These are phyloP conservation scores for Nicotiana tabacum DNA, from an alignment of 257 asterid genomes.

Conservation along the genomic window DNA sequence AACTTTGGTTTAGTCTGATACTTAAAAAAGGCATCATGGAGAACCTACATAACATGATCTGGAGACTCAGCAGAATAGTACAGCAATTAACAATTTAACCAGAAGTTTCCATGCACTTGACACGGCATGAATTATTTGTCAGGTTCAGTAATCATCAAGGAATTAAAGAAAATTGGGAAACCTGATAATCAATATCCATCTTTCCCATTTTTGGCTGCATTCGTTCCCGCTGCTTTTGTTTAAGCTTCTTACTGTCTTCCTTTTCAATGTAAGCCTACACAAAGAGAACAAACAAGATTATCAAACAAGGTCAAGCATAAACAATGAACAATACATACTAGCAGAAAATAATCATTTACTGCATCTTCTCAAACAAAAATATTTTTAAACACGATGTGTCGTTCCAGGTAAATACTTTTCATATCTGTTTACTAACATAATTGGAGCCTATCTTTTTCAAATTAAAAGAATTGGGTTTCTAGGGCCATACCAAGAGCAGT, in stretches of 20 bases:
- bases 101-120: not conserved
- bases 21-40: conserved; percentile 94
- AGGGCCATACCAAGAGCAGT: not conserved
- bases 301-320: not conserved
- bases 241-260: conserved; percentile 92
- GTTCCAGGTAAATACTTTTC: not conserved
- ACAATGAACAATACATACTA: not conserved
- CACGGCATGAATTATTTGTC: not conserved
- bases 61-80: not conserved
- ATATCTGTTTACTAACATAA: not conserved
- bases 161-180: conserved; percentile 13
- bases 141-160: not conserved
- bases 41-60: conserved; percentile 32
- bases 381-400: not conserved
- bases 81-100: not conserved
- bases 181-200: conserved; percentile 99
- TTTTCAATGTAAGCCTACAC: conserved; percentile 92
- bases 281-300: not conserved
- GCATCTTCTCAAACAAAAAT: not conserved
- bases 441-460: not conserved
- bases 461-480: not conserved
- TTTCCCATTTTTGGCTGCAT: conserved; percentile 99
- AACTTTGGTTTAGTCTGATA: conserved; percentile 96
- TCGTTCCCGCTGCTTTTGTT: conserved; percentile 96
- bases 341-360: not conserved